Conservation (phyloP, 176 grass and related monocot genomes). For the Puya raimondii region DNA sequence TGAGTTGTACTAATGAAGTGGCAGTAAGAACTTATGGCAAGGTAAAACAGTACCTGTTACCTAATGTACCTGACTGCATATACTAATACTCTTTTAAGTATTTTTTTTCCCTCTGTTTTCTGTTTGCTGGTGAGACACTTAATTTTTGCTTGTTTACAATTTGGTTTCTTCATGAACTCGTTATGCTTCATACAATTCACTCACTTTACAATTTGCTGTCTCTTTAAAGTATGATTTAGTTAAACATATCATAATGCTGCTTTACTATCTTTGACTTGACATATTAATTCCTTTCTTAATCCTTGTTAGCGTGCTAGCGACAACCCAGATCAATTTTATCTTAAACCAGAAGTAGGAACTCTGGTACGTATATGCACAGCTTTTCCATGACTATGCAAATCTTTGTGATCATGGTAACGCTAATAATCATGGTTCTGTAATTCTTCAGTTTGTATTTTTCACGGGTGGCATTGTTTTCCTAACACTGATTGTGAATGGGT, state of each 20-base stretch:
- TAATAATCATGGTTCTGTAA: slow-evolving; percentile 20
- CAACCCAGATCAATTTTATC: slow-evolving; percentile 29
- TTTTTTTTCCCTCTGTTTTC: background rate
- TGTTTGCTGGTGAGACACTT: background rate
- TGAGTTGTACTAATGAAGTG: too few species aligned
- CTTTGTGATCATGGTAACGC: slow-evolving; percentile 5
- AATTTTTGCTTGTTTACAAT: background rate
- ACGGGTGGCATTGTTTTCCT: slow-evolving; percentile 90
- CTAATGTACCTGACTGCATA: background rate
- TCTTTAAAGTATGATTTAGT: background rate
- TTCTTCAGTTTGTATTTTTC: slow-evolving; percentile 92
- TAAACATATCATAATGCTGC: background rate
- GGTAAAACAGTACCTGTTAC: background rate
- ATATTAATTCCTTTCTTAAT: background rate
- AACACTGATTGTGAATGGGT: slow-evolving; percentile 86
- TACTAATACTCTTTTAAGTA: background rate
- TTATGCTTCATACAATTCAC: background rate
- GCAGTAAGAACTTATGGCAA: too few species aligned
- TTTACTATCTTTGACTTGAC: slow-evolving; percentile 28
- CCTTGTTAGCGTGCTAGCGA: slow-evolving; percentile 41
- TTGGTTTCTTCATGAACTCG: background rate
- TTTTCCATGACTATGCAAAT: background rate
- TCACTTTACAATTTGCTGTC: background rate
- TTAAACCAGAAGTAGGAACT: slow-evolving; percentile 62
- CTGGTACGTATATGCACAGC: slow-evolving; percentile 45